A percentile compares a stretch with the other conserved stretches of the same genome.
These are phyloP conservation scores for Populus deltoides DNA, from an alignment of 345 rosid genomes.

Conservation along the genomic window DNA sequence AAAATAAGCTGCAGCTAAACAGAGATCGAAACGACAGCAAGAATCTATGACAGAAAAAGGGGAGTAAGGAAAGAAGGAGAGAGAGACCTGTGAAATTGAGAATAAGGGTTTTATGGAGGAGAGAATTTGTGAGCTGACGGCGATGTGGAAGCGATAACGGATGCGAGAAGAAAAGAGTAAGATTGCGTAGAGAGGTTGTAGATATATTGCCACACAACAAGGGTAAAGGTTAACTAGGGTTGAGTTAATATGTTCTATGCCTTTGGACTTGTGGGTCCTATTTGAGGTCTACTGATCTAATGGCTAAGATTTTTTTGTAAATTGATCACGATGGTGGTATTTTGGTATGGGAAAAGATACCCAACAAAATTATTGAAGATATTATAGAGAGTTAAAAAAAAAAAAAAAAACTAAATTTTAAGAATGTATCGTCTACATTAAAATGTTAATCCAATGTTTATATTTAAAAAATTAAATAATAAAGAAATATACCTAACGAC, in stretches of 20 bases:
- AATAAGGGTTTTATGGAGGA: neutral
- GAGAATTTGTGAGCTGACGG: neutral
- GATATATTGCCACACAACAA: neutral
- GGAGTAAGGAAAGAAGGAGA: neutral
- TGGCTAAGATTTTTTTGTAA: neutral
- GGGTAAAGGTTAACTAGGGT: neutral
- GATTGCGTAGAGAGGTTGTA: neutral
- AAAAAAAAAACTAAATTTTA: too few relatives aligned
- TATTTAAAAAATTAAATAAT: too few relatives aligned
- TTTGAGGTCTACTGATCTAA: neutral
- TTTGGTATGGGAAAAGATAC: too few relatives aligned
- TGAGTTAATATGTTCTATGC: neutral
- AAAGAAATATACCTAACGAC: too few relatives aligned
- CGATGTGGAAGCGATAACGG: neutral
- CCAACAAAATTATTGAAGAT: too few relatives aligned
- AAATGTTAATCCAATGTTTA: too few relatives aligned
- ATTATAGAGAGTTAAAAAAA: too few relatives aligned
- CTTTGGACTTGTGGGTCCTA: neutral
- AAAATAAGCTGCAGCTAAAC: neutral
- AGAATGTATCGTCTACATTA: too few relatives aligned
- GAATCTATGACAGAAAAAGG: neutral
- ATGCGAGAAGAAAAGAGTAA: neutral
- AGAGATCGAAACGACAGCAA: neutral
- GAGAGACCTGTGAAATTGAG: constrained; percentile 3
- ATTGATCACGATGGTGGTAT: too few relatives aligned